Percentiles rank a stretch among this genome's conserved stretches.
phyloP scores from a whole-genome alignment of 805 yeast species.

The Saccharomycopsis sp. region DNA sequence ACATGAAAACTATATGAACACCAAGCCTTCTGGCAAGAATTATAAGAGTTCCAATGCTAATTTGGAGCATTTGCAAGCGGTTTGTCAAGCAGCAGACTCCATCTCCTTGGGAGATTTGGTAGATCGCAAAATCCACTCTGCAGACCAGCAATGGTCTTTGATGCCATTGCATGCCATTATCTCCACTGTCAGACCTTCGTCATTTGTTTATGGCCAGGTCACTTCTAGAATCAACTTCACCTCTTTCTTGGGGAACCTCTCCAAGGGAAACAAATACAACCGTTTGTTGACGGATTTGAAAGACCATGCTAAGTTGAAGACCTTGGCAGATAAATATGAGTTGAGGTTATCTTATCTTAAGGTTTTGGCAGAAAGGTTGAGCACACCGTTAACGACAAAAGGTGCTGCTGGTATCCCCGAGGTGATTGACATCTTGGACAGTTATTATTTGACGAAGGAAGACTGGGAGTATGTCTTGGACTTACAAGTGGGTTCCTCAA shows the following conservation, averaged over 20 bases:
- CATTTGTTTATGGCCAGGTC: constrained; percentile 62
- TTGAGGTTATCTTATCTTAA: constrained; percentile 73
- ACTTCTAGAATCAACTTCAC: constrained; percentile 70
- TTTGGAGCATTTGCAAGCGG: constrained; percentile 48
- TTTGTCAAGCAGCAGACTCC: constrained; percentile 75
- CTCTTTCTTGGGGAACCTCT: constrained; percentile 82
- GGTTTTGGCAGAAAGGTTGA: constrained; percentile 44
- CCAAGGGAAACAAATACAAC: constrained; percentile 68
- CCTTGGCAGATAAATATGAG: constrained; percentile 67
- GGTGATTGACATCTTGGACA: constrained; percentile 69
- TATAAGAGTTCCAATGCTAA: constrained; percentile 32
- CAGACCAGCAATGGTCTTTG: constrained; percentile 91
- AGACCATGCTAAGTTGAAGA: constrained; percentile 73
- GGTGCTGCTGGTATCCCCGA: constrained; percentile 58
- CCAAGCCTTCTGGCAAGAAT: constrained; percentile 63
- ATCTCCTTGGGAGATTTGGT: constrained; percentile 80
- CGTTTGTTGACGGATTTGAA: constrained; percentile 81
- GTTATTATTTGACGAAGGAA: constrained; percentile 76
- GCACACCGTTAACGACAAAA: constrained; percentile 45
- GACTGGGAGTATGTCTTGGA: constrained; percentile 90
- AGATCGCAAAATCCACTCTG: constrained; percentile 73
- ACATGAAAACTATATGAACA: constrained; percentile 79
- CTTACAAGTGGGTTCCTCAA: constrained; percentile 56
- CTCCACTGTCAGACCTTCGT: constrained; percentile 77
- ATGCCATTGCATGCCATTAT: constrained; percentile 84